Conservation (phyloP, 1,139 yeast species). For the Geotrichum macrosporum region DNA sequence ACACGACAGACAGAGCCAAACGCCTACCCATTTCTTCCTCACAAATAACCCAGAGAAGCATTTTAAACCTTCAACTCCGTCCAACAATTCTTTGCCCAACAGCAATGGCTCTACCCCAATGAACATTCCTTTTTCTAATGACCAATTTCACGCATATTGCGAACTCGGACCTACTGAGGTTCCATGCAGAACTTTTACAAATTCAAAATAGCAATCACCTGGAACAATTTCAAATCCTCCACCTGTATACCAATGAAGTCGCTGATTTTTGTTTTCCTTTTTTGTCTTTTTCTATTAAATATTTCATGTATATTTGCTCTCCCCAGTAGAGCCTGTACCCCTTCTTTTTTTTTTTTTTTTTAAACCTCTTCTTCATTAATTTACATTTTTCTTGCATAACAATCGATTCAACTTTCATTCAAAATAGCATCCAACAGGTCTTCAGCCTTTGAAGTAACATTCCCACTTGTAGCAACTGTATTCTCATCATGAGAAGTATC, state of each 20-base stretch:
- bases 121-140: not conserved
- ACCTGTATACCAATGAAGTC: not conserved
- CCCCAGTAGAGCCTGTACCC: not conserved
- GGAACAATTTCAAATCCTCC: constrained; percentile 1
- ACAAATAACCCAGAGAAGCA: constrained; percentile 4
- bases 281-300: not conserved
- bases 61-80: not conserved
- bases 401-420: constrained; percentile 19
- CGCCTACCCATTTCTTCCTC: constrained; percentile 10
- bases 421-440: constrained; percentile 30
- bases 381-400: not conserved
- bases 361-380: not conserved
- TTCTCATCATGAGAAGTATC: constrained; percentile 20
- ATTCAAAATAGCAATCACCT: not conserved
- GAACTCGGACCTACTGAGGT: constrained; percentile 7
- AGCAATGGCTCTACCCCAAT: not conserved
- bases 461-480: constrained; percentile 1
- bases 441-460: constrained; percentile 23
- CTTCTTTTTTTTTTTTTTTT: not conserved
- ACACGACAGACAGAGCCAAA: not conserved
- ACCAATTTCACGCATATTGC: constrained; percentile 1
- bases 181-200: not conserved
- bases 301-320: too few species aligned
- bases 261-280: not conserved
- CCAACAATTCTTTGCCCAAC: not conserved